A percentile compares a stretch with the other conserved stretches of the same genome.
These are phyloP conservation scores for sweet orange (Citrus sinensis) DNA, from an alignment of 345 rosid genomes.

Conservation along the genomic window DVS_A1.0 CM039168.1:19872501-19873000, in stretches of 20 bases:
- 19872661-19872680: not conserved
- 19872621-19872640: not conserved
- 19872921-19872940: slow-evolving; percentile 68
- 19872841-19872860: not conserved
- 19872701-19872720: not conserved
- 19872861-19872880: not conserved
- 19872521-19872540: slow-evolving; percentile 57
- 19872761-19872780: slow-evolving; percentile 82
- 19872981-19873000: not conserved
- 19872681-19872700: too few species aligned
- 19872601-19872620: slow-evolving; percentile 54
- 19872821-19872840: slow-evolving; percentile 28
- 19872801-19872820: slow-evolving; percentile 89
- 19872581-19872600: slow-evolving; percentile 58
- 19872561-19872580: slow-evolving; percentile 46
- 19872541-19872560: slow-evolving; percentile 63
- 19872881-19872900: slow-evolving; percentile 40
- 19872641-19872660: not conserved
- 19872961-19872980: not conserved
- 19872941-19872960: slow-evolving; percentile 54
- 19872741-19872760: slow-evolving; percentile 6
- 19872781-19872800: slow-evolving; percentile 65
- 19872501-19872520: slow-evolving; percentile 64
- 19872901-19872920: slow-evolving; percentile 83
- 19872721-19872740: not conserved